Percentiles rank a stretch among this genome's conserved stretches.
These are phyloP conservation scores for Ustilago sp. DNA, from an alignment of 1,284 basidiomycete species.

Conservation along the genomic window DNA sequence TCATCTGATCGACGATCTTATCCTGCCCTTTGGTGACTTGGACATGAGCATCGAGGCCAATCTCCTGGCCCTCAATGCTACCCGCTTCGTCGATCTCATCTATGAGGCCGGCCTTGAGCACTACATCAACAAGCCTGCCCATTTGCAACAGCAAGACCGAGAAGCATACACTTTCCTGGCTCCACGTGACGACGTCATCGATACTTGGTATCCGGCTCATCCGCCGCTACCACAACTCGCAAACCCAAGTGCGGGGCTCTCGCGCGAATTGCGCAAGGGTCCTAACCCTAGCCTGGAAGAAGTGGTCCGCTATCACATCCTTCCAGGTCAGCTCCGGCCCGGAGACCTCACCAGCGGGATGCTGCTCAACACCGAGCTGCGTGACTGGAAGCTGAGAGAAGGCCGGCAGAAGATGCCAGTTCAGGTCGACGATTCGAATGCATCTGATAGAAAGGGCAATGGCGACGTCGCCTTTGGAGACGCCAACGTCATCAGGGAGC, in stretches of 20 bases:
- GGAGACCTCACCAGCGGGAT: slow-evolving; percentile 45
- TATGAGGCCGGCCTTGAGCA: slow-evolving; percentile 74
- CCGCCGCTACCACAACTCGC: slow-evolving; percentile 5
- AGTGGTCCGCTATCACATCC: slow-evolving; percentile 63
- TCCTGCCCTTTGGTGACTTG: slow-evolving; percentile 82
- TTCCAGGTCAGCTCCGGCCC: slow-evolving; percentile 49
- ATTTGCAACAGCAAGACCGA: slow-evolving; percentile 28
- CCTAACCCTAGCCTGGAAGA: slow-evolving; percentile 44
- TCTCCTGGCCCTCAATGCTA: slow-evolving; percentile 87
- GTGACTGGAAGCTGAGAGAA: slow-evolving; percentile 65
- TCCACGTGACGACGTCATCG: slow-evolving; percentile 85
- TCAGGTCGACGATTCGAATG: slow-evolving; percentile 67
- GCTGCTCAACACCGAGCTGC: slow-evolving; percentile 62
- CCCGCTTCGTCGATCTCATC: slow-evolving; percentile 89
- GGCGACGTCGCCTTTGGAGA: slow-evolving; percentile 81
- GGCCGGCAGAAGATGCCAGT: slow-evolving; percentile 70
- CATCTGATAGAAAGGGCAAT: slow-evolving; percentile 43
- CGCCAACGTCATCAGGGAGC: slow-evolving; percentile 81
- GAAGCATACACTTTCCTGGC: slow-evolving; percentile 75
- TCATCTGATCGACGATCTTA: slow-evolving; percentile 85
- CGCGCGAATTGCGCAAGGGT: slow-evolving; percentile 21
- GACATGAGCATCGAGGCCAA: slow-evolving; percentile 91
- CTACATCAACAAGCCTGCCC: slow-evolving; percentile 69
- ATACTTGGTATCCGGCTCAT: slow-evolving; percentile 38
- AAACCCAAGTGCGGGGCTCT: neutral